Conservation (phyloP, 495 filamentous ascomycete genomes). For the Cercophora sp. region DNA sequence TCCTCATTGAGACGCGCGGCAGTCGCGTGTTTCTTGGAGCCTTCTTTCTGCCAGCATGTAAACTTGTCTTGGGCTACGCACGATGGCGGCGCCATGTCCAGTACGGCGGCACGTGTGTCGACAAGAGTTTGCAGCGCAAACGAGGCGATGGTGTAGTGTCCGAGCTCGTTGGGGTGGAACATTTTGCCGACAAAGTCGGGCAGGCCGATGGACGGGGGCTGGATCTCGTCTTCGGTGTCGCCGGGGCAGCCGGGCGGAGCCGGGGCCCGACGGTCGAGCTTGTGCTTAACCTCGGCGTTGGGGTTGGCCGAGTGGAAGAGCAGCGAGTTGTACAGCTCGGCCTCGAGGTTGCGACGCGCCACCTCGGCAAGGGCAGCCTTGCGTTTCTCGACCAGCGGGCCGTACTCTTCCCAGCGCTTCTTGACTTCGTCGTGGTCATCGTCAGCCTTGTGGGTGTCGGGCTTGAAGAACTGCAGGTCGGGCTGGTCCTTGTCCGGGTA, state of each 20-base stretch:
- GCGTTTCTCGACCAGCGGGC: not conserved
- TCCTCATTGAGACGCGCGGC: conserved; percentile 4
- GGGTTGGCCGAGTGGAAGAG: conserved; percentile 14
- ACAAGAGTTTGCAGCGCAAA: conserved; percentile 15
- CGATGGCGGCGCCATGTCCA: conserved; percentile 3
- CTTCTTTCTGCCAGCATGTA: conserved; percentile 14
- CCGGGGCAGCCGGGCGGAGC: conserved; percentile 14
- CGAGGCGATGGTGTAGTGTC: conserved; percentile 22
- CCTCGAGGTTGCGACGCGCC: not conserved
- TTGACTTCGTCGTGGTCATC: not conserved
- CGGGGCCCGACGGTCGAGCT: conserved; percentile 9
- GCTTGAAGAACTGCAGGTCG: conserved; percentile 23
- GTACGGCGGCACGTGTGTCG: conserved; percentile 12
- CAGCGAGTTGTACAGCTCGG: conserved; percentile 10
- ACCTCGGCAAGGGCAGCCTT: not conserved
- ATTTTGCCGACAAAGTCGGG: conserved; percentile 22
- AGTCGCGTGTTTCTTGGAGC: not conserved
- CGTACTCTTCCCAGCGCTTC: not conserved
- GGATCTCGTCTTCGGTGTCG: not conserved
- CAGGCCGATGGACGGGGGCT: conserved; percentile 6
- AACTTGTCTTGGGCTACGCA: conserved; percentile 15
- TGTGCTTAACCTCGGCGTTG: conserved; percentile 1
- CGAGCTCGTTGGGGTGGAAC: conserved; percentile 31
- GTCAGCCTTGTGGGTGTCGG: conserved; percentile 8
- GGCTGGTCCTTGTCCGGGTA: conserved; percentile 25